Evolutionary conservation across 768 basidiomycete species (phyloP).

Genomic region (Saitozyma sp.): DNA sequence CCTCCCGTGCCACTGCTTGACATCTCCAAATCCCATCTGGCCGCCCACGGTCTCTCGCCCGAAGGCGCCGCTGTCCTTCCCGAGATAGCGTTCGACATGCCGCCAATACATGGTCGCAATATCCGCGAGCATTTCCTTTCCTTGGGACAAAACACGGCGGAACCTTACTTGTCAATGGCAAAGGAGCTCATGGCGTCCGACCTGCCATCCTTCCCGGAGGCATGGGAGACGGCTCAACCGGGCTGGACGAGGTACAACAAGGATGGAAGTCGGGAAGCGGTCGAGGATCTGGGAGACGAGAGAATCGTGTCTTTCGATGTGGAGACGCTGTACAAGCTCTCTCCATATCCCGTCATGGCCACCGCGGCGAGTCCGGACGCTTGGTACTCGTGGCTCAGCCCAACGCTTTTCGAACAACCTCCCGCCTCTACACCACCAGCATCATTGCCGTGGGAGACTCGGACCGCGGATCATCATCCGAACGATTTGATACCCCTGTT

Average conservation of each 20-base stretch:
- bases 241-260: constrained; percentile 89
- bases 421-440: constrained; percentile 6
- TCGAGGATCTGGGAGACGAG: constrained; percentile 63
- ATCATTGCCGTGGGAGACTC: constrained; percentile 27
- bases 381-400: constrained; percentile 97
- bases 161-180: constrained; percentile 77
- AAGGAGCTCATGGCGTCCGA: constrained; percentile 59
- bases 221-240: constrained; percentile 59
- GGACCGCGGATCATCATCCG: constrained; percentile 19
- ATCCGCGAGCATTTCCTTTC: constrained; percentile 86
- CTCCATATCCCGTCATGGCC: constrained; percentile 77
- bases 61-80: constrained; percentile 77
- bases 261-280: constrained; percentile 75
- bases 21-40: constrained; percentile 77
- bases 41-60: constrained; percentile 77
- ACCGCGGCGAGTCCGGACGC: constrained; percentile 76
- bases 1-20: constrained; percentile 66
- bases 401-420: constrained; percentile 52
- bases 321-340: constrained; percentile 79
- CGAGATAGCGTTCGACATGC: constrained; percentile 76
- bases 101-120: constrained; percentile 74
- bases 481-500: constrained; percentile 47
- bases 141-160: constrained; percentile 67
- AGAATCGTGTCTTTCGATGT: constrained; percentile 83
- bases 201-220: constrained; percentile 65